Base-by-base conservation (phyloP, 129 eudicot species). In the Solidago caesia region DNA sequence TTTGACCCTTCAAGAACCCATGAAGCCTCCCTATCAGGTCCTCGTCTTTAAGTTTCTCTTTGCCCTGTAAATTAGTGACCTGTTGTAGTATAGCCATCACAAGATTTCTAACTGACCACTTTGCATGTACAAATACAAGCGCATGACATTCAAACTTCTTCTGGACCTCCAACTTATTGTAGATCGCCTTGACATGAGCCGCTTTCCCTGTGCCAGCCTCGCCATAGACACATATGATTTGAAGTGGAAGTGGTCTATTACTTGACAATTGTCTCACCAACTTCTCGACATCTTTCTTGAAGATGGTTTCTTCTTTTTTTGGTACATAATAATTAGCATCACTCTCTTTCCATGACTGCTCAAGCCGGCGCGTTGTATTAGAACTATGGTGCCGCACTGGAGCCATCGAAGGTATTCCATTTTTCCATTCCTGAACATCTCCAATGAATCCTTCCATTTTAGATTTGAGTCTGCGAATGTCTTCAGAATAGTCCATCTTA, bases 141-240 rank as follows among this genome's bases (percentile, higher is more conserved):
- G 82, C 74, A 53, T 65, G 75, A n/a, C 70, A 41, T 51, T 67
- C 4, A 49, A 86, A 86, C 39, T 60, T 77, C 64, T 69, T 69
- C 70, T 69, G 67, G 29, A 67, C 72, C n/a, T 14, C 27, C 45
- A 10, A 67, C 53, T 78, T 72, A 76, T 77, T 56, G 64, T 81
- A 86, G 29, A 86, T 67, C n/a, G 49, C 64, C 64, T 75, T 80
- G 7, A 81, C 83, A 21, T 77, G 67, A 8, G 83, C 65, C 5
- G 85, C 73, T 75, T 84, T 84, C 51, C 88, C 88, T 8, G 43
- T 27, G 6, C 84, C 84, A 39, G 68, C 46, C 71, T 76, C 80
- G 21, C 87, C 87, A 67, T 61, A 71, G 13, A 77, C 80, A 26
- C 79, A 76, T 6, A 84, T 62, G 41, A 80, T 64, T 72, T 73